A percentile compares a stretch with the other conserved stretches of the same genome.
phyloP scores from a whole-genome alignment of 2,329 filamentous ascomycete species.

The Xylaria sp. region DNA sequence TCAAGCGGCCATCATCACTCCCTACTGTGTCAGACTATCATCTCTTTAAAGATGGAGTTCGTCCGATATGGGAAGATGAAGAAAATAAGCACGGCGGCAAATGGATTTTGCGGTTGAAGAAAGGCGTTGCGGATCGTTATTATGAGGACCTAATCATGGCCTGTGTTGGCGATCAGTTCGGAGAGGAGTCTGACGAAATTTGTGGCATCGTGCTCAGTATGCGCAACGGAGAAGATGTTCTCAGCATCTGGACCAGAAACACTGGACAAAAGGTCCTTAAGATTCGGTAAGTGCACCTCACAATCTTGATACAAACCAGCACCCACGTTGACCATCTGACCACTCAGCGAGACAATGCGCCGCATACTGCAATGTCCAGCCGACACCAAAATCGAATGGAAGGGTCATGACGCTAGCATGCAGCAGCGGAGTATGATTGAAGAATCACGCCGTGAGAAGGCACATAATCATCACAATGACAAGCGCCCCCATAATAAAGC shows the following conservation, averaged over 20 bases:
- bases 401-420: constrained; percentile 96
- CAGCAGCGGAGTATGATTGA: constrained; percentile 90
- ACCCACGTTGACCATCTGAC: constrained; percentile 35
- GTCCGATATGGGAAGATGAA: constrained; percentile 98
- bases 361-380: constrained; percentile 84
- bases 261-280: constrained; percentile 94
- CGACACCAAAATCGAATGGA: constrained; percentile 93
- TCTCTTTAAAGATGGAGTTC: constrained; percentile 95
- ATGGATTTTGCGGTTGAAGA: constrained; percentile 97
- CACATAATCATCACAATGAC: constrained; percentile 55
- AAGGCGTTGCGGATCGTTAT: constrained; percentile 94
- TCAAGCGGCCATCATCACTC: constrained; percentile 87
- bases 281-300: constrained; percentile 76
- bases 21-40: constrained; percentile 97
- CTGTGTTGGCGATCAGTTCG: constrained; percentile 93
- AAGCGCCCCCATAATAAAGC: constrained; percentile 49
- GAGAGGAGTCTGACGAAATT: constrained; percentile 90
- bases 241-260: constrained; percentile 97
- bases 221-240: constrained; percentile 92
- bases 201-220: constrained; percentile 96
- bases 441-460: constrained; percentile 89
- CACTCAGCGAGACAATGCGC: constrained; percentile 88
- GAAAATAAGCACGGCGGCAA: constrained; percentile 97
- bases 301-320: neutral
- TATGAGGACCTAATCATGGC: constrained; percentile 95